Evolutionary conservation across 83 land plant genomes (phyloP), one percentile per base, ranked within the genome.

Genomic region (Diphasiastrum complanatum): DNA sequence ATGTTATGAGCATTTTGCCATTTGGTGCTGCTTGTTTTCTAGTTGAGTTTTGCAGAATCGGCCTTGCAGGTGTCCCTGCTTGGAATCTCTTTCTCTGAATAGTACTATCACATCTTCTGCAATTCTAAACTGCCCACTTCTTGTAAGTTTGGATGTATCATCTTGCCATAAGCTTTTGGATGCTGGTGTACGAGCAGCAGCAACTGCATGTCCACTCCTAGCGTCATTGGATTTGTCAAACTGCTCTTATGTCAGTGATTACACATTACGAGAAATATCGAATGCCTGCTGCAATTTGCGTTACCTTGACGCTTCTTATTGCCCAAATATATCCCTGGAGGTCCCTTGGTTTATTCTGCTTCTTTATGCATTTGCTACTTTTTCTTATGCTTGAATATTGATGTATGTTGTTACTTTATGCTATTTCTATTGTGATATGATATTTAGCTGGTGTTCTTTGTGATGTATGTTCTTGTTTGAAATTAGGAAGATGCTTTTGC

Each of bases 251-350:
- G 83, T 86, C 40, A 89, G 76, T 53, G 99, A 93, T 70, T 96
- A 93, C 46, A 89, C 99, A 10, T 64, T 93, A 2, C 82, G 92
- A n/a, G 96, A 89, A 29, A 86, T 93, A 27, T 84, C 85, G 32
- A 47, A 40, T 8, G 66, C 73, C 29, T 93, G 99, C 69, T 55
- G 75, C n/a, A 80, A 80, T 76, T 85, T 93, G 19, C 78, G 66
- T 31, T 63, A 72, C 35, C 83, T 93, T 27, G 73, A 93, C 80
- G 96, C 92, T 3, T 93, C 99, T 1, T 76, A 75, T 55, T 93
- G 99, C 61, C 92, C 99, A 51, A 89, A 89, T 51, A 82, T 93
- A 22, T 89, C 99, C 14, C 81, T 93, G 11, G 97, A 93, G 91
- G 98, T 89, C n/a, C n/a, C n/a, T n/a, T n/a, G n/a, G n/a, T n/a